A percentile compares a stretch with the other conserved stretches of the same genome.
phyloP scores from a whole-genome alignment of 768 basidiomycete species.

The Mycena capillaripes region DNA sequence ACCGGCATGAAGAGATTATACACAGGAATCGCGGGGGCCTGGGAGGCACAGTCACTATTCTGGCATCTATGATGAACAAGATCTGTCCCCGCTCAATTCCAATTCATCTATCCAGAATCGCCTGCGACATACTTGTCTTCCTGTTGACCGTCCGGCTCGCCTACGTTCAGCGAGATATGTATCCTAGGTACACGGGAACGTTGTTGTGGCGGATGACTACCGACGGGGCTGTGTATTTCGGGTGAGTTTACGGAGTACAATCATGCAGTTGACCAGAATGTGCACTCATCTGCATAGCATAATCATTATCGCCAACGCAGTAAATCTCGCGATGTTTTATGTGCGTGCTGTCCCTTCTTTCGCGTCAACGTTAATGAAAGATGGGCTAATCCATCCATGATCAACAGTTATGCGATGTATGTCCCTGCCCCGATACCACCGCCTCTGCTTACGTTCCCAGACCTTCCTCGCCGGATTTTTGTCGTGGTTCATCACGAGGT shows the following conservation, averaged over 20 bases:
- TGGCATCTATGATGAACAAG: not conserved
- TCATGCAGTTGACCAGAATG: not conserved
- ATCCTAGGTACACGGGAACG: not conserved
- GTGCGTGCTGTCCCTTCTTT: conserved; percentile 3
- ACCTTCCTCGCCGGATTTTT: too few species aligned
- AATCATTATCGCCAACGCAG: too few species aligned
- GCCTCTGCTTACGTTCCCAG: not conserved
- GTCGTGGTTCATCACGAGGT: conserved; percentile 20
- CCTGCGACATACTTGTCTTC: conserved; percentile 7
- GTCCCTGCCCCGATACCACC: not conserved
- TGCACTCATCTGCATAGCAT: not conserved
- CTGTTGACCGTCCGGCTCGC: conserved; percentile 13
- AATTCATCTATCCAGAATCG: too few species aligned
- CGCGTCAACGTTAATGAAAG: not conserved
- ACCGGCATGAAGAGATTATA: conserved; percentile 2
- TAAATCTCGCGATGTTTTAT: conserved; percentile 4
- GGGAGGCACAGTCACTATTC: not conserved
- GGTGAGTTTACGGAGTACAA: conserved; percentile 6
- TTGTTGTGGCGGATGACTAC: not conserved
- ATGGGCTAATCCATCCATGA: not conserved
- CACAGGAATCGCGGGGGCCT: not conserved
- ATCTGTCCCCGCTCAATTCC: not conserved
- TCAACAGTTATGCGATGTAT: conserved; percentile 18
- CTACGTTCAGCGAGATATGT: not conserved
- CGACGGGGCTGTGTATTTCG: not conserved